Evolutionary conservation across 2,329 filamentous ascomycete genomes (phyloP).

Genomic region (Zarea fungicola): DNA sequence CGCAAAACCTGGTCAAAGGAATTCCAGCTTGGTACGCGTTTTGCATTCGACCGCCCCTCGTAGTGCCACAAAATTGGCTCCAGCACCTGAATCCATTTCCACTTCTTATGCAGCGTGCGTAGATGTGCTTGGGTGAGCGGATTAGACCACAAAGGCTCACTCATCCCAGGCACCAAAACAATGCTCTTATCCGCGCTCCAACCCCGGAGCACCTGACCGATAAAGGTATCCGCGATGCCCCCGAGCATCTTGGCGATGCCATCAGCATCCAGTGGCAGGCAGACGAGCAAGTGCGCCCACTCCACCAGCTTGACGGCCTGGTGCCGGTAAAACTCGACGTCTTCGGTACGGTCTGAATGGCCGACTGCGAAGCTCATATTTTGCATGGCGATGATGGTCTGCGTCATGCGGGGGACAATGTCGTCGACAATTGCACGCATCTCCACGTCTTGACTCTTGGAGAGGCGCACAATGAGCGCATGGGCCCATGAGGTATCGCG

Average conservation of each 20-base stretch:
- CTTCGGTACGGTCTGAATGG: constrained; percentile 33
- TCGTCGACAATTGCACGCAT: constrained; percentile 61
- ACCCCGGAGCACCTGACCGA: constrained; percentile 74
- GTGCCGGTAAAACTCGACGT: constrained; percentile 45
- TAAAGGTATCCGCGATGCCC: constrained; percentile 73
- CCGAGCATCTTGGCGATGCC: constrained; percentile 82
- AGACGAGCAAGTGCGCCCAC: constrained; percentile 83
- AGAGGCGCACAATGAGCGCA: constrained; percentile 60
- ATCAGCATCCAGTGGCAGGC: constrained; percentile 80
- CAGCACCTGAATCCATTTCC: constrained; percentile 81
- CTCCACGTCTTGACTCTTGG: constrained; percentile 58
- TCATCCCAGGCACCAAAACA: constrained; percentile 83
- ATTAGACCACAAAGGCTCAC: constrained; percentile 81
- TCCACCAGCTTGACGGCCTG: constrained; percentile 65
- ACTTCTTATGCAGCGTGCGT: constrained; percentile 74
- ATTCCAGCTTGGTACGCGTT: constrained; percentile 55
- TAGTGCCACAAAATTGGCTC: constrained; percentile 80
- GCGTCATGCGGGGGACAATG: constrained; percentile 55
- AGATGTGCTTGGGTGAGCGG: constrained; percentile 84
- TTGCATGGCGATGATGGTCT: constrained; percentile 56
- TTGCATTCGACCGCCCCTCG: constrained; percentile 45
- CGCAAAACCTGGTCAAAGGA: constrained; percentile 67
- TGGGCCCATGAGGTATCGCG: constrained; percentile 62
- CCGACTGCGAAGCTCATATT: constrained; percentile 40
- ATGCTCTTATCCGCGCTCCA: constrained; percentile 87